Evolutionary conservation across 2,329 filamentous ascomycete genomes (phyloP), one percentile per base, ranked within the genome.

Genomic region (Stagonosporopsis chrysanthemi): DNA sequence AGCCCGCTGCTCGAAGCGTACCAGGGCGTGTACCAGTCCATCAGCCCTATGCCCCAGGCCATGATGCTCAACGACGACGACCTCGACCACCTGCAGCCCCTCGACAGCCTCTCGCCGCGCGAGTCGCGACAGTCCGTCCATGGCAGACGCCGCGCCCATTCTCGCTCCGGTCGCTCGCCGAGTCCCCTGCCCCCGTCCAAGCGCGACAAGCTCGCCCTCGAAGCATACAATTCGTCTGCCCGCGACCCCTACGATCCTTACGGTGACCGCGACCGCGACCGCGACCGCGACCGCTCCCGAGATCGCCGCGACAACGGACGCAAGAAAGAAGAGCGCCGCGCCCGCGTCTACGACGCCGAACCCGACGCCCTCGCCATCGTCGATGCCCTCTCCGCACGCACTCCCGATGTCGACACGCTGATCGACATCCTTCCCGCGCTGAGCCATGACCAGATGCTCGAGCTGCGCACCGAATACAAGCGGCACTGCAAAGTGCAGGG

Each of bases 1-100:
- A 97, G 92, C 61, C 95, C 94, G 0, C 82, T 98, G 46, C 85
- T 97, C 2, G 94, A 98, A 77, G 89, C 95, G 0, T 98, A 98
- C 77, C 90, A 89, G 61, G 94, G 94, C 36, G 97, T 93, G 0
- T 98, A 96, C 69, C 94, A 98, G 76, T 91, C 91, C 56, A 90
- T 96, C 67, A 97, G 93, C 0, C 93, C 94, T 0, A 97, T 97
- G 91, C 93, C 93, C 0, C 92, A 92, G 0, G 91, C 93, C 0
- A 80, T 86, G 56, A 80, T 86, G 67, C 80, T 93, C 23, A 70
- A 80, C 44, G 76, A 81, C 28, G 54, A 57, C 31, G 80, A 83
- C 33, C 81, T 87, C 9, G 82, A 84, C 52, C 75, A 76, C 61
- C 71, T 76, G 19, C 71, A 66, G 35, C 68, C 73, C 17, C 59